These are phyloP conservation scores for Lachancea mirantina DNA, from an alignment of 805 yeast species.

Conservation along the genomic window DNA sequence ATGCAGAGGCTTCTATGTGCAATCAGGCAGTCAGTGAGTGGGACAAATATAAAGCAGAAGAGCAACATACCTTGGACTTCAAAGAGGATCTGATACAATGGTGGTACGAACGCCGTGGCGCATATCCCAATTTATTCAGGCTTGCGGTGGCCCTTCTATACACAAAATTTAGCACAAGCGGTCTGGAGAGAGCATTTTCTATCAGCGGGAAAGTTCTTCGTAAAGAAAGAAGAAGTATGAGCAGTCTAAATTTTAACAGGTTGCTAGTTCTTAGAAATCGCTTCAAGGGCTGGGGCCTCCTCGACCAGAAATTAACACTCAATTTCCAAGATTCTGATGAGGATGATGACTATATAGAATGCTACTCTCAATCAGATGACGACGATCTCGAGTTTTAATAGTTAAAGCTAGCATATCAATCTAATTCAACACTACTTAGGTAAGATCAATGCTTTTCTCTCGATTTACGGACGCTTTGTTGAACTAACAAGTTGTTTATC, in stretches of 20 bases:
- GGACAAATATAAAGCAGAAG: slow-evolving; percentile 2
- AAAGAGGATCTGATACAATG: slow-evolving; percentile 6
- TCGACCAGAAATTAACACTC: too few relatives aligned
- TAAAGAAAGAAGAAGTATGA: slow-evolving; percentile 5
- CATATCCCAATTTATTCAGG: slow-evolving; percentile 7
- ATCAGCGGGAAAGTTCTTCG: slow-evolving; percentile 3
- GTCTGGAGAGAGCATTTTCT: slow-evolving; percentile 7
- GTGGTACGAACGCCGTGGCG: slow-evolving; percentile 8
- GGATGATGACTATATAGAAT: too few relatives aligned
- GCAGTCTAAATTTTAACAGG: slow-evolving; percentile 4
- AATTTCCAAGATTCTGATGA: too few relatives aligned
- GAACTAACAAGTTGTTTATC: too few relatives aligned
- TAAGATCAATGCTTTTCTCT: too few relatives aligned
- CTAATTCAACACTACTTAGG: too few relatives aligned
- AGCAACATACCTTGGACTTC: slow-evolving; percentile 2
- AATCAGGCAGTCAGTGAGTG: not conserved
- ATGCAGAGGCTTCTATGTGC: not conserved
- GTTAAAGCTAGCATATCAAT: too few relatives aligned
- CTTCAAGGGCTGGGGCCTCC: slow-evolving; percentile 7
- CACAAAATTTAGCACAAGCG: slow-evolving; percentile 9
- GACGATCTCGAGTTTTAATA: too few relatives aligned
- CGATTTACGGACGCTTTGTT: too few relatives aligned
- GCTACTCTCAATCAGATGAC: too few relatives aligned
- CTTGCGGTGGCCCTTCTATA: slow-evolving; percentile 9
- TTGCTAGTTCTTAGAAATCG: slow-evolving; percentile 8